These are phyloP conservation scores for Pythium apleroticum DNA, from an alignment of 352 stramenopile genomes.

Conservation along the genomic window DNA sequence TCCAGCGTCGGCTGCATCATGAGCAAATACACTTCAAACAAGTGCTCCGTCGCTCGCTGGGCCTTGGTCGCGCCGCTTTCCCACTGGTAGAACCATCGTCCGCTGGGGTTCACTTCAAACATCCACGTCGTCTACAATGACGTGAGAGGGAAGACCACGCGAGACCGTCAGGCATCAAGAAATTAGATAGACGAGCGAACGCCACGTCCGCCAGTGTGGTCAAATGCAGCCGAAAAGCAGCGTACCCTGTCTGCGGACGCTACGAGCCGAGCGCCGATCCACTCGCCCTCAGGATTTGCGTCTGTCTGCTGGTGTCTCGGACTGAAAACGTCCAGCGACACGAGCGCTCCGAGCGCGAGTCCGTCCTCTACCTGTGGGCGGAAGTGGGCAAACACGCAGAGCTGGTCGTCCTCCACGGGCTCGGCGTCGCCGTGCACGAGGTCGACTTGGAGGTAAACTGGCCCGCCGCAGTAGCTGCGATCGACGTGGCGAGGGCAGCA, in stretches of 20 bases:
- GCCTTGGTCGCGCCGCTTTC: constrained; percentile 58
- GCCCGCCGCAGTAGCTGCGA: constrained; percentile 60
- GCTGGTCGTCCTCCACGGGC: constrained; percentile 23
- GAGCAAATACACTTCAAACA: constrained; percentile 31
- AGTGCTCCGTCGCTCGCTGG: constrained; percentile 53
- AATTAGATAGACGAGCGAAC: no score
- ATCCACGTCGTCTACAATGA: constrained; percentile 8
- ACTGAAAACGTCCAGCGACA: constrained; percentile 21
- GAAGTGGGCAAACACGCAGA: constrained; percentile 13
- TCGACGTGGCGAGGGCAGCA: constrained; percentile 60
- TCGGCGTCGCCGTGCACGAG: not conserved
- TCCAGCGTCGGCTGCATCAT: not conserved
- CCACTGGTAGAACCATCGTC: constrained; percentile 71
- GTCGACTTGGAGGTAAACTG: constrained; percentile 43
- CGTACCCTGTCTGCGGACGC: constrained; percentile 20
- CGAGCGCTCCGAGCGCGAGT: not conserved
- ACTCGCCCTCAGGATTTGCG: constrained; percentile 43
- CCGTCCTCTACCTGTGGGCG: not conserved
- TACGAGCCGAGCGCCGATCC: constrained; percentile 38
- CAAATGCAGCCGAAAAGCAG: no score
- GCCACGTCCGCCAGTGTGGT: no score
- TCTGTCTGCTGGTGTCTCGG: constrained; percentile 13
- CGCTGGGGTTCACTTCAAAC: constrained; percentile 52
- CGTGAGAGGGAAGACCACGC: not conserved
- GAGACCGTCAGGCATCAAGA: no score